phyloP scores from a whole-genome alignment of 768 basidiomycete species.

The Butyriboletus loyo region DNA sequence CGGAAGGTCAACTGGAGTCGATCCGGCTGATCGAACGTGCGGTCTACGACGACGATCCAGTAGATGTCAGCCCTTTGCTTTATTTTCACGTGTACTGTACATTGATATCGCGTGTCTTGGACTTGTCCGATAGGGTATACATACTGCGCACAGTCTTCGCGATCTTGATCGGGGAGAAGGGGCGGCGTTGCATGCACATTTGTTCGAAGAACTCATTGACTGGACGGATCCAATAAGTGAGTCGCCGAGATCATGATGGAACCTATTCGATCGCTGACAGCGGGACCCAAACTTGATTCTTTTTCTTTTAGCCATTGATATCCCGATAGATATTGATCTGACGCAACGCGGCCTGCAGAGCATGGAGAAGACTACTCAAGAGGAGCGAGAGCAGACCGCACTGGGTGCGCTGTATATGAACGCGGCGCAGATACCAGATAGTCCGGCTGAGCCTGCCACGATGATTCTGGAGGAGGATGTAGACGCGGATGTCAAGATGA shows the following conservation, averaged over 20 bases:
- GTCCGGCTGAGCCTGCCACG: conserved; percentile 64
- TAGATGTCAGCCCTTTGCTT: conserved; percentile 69
- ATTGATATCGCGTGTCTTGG: conserved; percentile 46
- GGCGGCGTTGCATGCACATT: conserved; percentile 74
- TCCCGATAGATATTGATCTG: conserved; percentile 55
- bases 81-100: conserved; percentile 43
- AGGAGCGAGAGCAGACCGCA: conserved; percentile 74
- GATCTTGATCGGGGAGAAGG: conserved; percentile 88
- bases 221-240: conserved; percentile 82
- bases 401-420: conserved; percentile 74
- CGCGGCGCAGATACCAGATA: conserved; percentile 69
- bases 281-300: background rate
- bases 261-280: conserved; percentile 22
- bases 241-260: conserved; percentile 29
- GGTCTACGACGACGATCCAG: conserved; percentile 84
- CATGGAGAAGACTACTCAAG: conserved; percentile 66
- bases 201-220: conserved; percentile 85
- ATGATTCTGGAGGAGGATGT: conserved; percentile 67
- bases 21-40: conserved; percentile 82
- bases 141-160: conserved; percentile 68
- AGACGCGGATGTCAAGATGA: conserved; percentile 56
- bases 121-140: conserved; percentile 60
- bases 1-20: conserved; percentile 69
- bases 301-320: conserved; percentile 51
- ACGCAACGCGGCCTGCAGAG: conserved; percentile 62